Evolutionary conservation across 495 filamentous ascomycete genomes (phyloP).

Genomic region (Daldinia decipiens): DNA sequence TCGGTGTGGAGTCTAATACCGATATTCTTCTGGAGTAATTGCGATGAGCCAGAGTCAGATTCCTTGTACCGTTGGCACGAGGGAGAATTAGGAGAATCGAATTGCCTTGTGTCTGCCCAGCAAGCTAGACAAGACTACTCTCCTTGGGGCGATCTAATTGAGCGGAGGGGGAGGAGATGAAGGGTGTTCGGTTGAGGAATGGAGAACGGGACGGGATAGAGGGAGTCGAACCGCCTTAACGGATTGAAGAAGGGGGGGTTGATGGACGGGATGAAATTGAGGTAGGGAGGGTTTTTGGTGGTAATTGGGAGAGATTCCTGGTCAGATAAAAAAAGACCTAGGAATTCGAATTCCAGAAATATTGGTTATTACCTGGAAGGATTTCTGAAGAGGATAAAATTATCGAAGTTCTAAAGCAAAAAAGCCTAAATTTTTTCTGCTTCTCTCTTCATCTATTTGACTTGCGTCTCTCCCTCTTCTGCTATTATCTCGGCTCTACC

Average conservation of each 20-base stretch:
- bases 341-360: slow-evolving; percentile 47
- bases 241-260: slow-evolving; percentile 9
- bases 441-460: slow-evolving; percentile 40
- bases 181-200: slow-evolving; percentile 57
- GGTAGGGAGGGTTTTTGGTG: slow-evolving; percentile 39
- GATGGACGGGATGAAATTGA: slow-evolving; percentile 25
- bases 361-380: slow-evolving; percentile 43
- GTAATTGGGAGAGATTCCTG: slow-evolving; percentile 47
- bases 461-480: slow-evolving; percentile 6
- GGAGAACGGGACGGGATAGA: slow-evolving; percentile 53
- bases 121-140: slow-evolving; percentile 49
- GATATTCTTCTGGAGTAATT: slow-evolving; percentile 47
- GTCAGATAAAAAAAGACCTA: slow-evolving; percentile 39
- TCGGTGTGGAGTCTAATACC: slow-evolving; percentile 46
- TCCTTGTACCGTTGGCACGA: slow-evolving; percentile 48
- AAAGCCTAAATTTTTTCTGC: slow-evolving; percentile 32
- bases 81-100: slow-evolving; percentile 39
- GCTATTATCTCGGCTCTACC: slow-evolving; percentile 38
- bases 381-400: slow-evolving; percentile 44
- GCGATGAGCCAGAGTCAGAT: slow-evolving; percentile 49
- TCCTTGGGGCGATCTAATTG: slow-evolving; percentile 47
- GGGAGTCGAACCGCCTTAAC: slow-evolving; percentile 55
- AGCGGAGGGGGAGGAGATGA: slow-evolving; percentile 43
- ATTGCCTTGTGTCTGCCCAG: slow-evolving; percentile 42
- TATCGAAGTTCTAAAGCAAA: slow-evolving; percentile 39